These are phyloP conservation scores for Epichloe uncinata DNA, from an alignment of 2,329 filamentous ascomycete genomes.

Conservation along the genomic window DNA sequence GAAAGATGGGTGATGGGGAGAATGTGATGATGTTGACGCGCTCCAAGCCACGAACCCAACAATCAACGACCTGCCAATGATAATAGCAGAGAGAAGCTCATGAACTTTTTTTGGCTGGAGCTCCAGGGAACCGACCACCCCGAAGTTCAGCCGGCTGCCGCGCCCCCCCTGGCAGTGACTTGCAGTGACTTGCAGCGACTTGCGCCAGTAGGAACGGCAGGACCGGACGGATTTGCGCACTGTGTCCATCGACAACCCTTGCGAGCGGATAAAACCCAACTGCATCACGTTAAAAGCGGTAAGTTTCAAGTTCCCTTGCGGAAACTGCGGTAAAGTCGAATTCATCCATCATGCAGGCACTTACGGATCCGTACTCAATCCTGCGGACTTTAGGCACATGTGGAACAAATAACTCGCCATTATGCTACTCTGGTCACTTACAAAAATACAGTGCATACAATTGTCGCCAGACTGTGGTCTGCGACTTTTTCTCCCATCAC, in stretches of 20 bases:
- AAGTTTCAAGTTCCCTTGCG: background rate
- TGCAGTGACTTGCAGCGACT: too few relatives aligned
- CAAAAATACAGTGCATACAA: background rate
- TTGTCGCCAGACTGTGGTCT: background rate
- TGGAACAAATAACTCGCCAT: background rate
- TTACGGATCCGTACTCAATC: background rate
- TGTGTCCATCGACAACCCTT: background rate
- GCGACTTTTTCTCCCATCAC: background rate
- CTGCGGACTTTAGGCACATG: background rate
- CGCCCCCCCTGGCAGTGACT: background rate
- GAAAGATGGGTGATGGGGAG: constrained; percentile 9
- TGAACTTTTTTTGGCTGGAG: constrained; percentile 15
- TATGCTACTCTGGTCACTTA: background rate
- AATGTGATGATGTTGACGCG: constrained; percentile 20
- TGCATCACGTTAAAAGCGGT: background rate
- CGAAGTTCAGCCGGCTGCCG: constrained; percentile 14
- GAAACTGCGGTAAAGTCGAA: background rate
- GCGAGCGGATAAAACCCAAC: background rate
- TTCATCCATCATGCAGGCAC: background rate
- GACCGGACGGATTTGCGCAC: background rate
- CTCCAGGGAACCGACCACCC: constrained; percentile 8
- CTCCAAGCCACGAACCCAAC: constrained; percentile 4
- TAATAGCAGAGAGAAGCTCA: too few relatives aligned
- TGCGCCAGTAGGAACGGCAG: background rate
- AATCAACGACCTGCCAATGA: too few relatives aligned